Percentiles rank a stretch among this genome's conserved stretches.
These are phyloP conservation scores for Gilbertella persicaria DNA, from an alignment of 371 early-diverging fungal species.

Conservation along the genomic window DNA sequence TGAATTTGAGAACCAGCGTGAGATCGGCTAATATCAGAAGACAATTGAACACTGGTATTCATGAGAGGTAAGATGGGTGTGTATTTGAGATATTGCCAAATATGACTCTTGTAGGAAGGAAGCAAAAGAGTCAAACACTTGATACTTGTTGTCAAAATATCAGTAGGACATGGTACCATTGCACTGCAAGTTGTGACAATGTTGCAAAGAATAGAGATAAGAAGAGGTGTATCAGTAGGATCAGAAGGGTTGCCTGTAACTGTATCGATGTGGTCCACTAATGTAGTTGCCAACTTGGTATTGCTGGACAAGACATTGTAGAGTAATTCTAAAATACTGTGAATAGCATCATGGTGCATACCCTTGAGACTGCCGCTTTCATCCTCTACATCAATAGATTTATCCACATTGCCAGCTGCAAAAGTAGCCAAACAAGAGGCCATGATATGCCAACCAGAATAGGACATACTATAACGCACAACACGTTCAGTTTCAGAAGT, in stretches of 20 bases:
- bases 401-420: neutral
- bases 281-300: constrained; percentile 16
- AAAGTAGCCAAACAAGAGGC: constrained; percentile 24
- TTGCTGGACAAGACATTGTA: constrained; percentile 22
- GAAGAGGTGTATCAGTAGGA: constrained; percentile 7
- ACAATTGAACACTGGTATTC: constrained; percentile 9
- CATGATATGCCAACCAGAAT: constrained; percentile 46
- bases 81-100: constrained; percentile 36
- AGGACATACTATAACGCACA: constrained; percentile 23
- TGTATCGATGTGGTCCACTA: constrained; percentile 37
- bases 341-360: constrained; percentile 20
- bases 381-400: constrained; percentile 21
- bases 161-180: constrained; percentile 15
- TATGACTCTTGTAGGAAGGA: constrained; percentile 28
- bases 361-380: constrained; percentile 19
- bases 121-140: constrained; percentile 37
- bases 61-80: constrained; percentile 40
- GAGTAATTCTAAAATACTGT: constrained; percentile 33
- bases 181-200: constrained; percentile 22
- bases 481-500: constrained; percentile 13
- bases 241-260: neutral
- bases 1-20: constrained; percentile 30
- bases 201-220: constrained; percentile 33
- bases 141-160: constrained; percentile 27
- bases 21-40: constrained; percentile 3